Evolutionary conservation across 306 rosid genomes (phyloP), one percentile per base, ranked within the genome.

Genomic region (Bauhinia variegata): DNA sequence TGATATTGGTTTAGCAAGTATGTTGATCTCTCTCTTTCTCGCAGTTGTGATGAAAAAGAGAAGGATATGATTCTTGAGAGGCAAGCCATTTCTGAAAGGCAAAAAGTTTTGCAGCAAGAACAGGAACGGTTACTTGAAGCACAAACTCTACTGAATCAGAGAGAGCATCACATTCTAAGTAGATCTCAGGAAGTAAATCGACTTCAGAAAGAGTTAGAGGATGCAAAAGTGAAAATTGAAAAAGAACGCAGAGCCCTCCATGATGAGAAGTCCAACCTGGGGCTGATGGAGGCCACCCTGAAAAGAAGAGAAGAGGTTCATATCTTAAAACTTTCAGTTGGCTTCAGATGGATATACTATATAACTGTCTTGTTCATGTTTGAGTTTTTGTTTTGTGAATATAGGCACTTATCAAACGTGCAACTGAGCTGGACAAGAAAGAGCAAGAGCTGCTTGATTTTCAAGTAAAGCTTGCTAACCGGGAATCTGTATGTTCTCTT

Each of bases 121-220:
- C 97, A 90, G 33, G 96, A 95, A 73, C 79, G 95, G 15, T 82
- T 89, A 80, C 89, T 90, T 69, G 86, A 90, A 76, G 91, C 95
- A 7, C 92, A 95, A 76, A 52, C 86, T 61, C 80, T 80, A 69
- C 84, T 95, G 15, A 95, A 88, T 67, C 87, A 90, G 74, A 82
- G 99, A 80, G 99, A 90, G 80, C 84, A 79, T 11, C 78, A 67
- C 57, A 69, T 95, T 59, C 83, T 83, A 44, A 71, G 76, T 63
- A 85, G 85, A 70, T 83, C 97, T 59, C 82, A 75, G 80, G 96
- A 95, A 51, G 80, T 90, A 60, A 80, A 73, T 78, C 83, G 73
- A 70, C 88, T 80, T 65, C 86, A 88, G 65, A 95, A 86, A 74
- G 89, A 88, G 67, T 71, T 83, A 36, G 96, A 95, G 75, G 85